A percentile compares a stretch with the other conserved stretches of the same genome.
These are phyloP conservation scores for Gamsiella multidivaricata DNA, from an alignment of 192 early-diverging fungal species.

Conservation along the genomic window DNA sequence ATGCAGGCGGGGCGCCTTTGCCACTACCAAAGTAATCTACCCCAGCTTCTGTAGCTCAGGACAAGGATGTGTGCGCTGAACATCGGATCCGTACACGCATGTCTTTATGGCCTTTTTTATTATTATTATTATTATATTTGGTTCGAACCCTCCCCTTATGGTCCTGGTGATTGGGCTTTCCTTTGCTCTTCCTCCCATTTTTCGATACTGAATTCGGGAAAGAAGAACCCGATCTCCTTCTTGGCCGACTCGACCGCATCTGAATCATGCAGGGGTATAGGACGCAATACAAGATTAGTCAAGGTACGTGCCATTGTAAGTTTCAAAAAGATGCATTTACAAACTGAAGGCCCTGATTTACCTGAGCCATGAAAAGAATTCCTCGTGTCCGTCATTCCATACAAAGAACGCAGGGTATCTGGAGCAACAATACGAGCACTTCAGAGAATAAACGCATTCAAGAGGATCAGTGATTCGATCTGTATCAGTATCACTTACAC, in stretches of 20 bases:
- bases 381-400: slow-evolving; percentile 78
- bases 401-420: slow-evolving; percentile 65
- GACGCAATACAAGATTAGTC: neutral
- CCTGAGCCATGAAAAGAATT: slow-evolving; percentile 83
- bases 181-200: slow-evolving; percentile 35
- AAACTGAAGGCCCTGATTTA: slow-evolving; percentile 10
- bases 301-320: neutral
- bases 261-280: slow-evolving; percentile 7
- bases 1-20: no score
- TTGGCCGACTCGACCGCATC: slow-evolving; percentile 69
- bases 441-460: neutral
- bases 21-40: no score
- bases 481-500: no score
- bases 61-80: no score
- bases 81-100: no score
- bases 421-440: slow-evolving; percentile 69
- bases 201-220: slow-evolving; percentile 60
- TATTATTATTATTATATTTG: neutral
- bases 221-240: slow-evolving; percentile 71
- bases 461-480: neutral
- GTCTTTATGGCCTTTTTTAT: neutral
- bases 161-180: neutral
- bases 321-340: neutral
- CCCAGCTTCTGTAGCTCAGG: no score
- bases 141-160: neutral